Evolutionary conservation across 257 asterid genomes (phyloP).

Genomic region (Salvia hispanica): DNA sequence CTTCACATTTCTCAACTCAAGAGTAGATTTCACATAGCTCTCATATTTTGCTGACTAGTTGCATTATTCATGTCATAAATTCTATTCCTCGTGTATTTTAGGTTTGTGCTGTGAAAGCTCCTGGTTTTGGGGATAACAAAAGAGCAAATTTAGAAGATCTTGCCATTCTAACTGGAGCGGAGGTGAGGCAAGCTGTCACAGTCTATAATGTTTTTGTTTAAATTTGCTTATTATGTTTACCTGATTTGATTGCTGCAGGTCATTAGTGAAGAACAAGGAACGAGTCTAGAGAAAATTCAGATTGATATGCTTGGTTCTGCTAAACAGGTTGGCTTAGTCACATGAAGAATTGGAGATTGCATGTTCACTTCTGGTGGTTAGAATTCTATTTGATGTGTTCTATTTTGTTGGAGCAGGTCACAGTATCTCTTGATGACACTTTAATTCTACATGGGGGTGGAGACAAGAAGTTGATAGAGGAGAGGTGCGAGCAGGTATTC

Average conservation of each 20-base stretch:
- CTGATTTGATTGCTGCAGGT: constrained; percentile 53
- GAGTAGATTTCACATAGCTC: constrained; percentile 2
- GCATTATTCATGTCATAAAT: constrained; percentile 14
- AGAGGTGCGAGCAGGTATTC: constrained; percentile 90
- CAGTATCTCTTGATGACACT: constrained; percentile 83
- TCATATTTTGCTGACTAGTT: constrained; percentile 7
- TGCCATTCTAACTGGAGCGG: constrained; percentile 90
- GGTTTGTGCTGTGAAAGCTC: constrained; percentile 97
- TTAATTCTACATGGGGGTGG: constrained; percentile 85
- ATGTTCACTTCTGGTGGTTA: constrained; percentile 12
- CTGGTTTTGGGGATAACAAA: constrained; percentile 92
- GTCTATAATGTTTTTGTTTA: constrained; percentile 5
- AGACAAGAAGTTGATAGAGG: constrained; percentile 85
- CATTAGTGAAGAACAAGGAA: constrained; percentile 72
- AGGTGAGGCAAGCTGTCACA: constrained; percentile 52
- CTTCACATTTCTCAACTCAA: constrained; percentile 10
- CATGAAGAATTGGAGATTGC: constrained; percentile 20
- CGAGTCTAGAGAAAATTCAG: constrained; percentile 63
- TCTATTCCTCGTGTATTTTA: constrained; percentile 34
- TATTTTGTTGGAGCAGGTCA: constrained; percentile 55
- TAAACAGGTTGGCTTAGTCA: constrained; percentile 57
- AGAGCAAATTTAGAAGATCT: constrained; percentile 87
- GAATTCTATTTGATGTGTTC: constrained; percentile 27
- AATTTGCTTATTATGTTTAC: constrained; percentile 23
- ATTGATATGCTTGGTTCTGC: constrained; percentile 92